Percentiles rank a stretch among this genome's conserved stretches.
phyloP scores from a whole-genome alignment of 257 asterid species.

The Przewalskia tangutica region DNA sequence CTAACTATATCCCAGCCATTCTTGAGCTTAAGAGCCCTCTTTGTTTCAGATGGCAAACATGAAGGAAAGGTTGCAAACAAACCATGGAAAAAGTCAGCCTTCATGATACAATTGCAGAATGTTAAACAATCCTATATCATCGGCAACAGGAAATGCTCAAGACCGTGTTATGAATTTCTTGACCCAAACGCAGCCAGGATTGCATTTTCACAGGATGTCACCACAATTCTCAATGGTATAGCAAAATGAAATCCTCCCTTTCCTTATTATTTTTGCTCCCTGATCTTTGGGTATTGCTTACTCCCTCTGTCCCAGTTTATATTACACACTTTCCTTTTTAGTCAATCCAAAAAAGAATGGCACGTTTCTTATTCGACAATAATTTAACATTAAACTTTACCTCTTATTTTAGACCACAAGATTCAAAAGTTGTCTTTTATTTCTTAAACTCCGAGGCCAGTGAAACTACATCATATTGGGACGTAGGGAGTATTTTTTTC shows the following conservation, averaged over 20 bases:
- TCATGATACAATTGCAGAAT: background rate
- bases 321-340: no score
- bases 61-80: background rate
- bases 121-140: background rate
- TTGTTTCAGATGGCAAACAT: background rate
- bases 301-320: no score
- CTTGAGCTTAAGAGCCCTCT: background rate
- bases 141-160: background rate
- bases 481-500: background rate
- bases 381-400: no score
- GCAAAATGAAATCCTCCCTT: background rate
- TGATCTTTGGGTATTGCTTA: background rate
- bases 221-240: background rate
- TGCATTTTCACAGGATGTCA: background rate
- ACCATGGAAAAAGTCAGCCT: background rate
- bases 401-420: no score
- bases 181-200: background rate
- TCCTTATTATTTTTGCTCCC: background rate
- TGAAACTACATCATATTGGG: no score
- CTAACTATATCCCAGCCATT: background rate
- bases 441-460: no score
- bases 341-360: no score
- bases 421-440: no score
- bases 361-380: no score
- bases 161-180: background rate